Evolutionary conservation across 768 basidiomycete species (phyloP), one percentile per base, ranked within the genome.

Genomic region (Boletellus emodensis): DNA sequence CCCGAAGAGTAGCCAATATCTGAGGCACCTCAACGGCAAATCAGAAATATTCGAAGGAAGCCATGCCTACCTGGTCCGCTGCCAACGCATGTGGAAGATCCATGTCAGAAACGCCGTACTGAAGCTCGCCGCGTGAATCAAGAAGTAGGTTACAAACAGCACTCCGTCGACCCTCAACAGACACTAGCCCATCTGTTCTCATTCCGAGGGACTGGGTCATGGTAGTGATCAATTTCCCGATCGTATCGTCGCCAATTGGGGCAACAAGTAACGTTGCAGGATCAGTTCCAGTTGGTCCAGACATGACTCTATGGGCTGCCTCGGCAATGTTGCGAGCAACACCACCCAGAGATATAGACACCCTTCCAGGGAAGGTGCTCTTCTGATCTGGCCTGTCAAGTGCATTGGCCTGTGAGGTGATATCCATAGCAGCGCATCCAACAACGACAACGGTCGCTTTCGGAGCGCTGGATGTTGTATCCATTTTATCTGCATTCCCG

Each of bases 311-410:
- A 63, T 90, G 84, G 6, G 92, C 79, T 1, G 93, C 90, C 66
- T 97, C 94, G 3, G 94, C 89, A 38, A 99, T 82, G 64, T 99
- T 99, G n/a, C 94, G 84, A 1, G 81, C 94, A 13, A 99, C 95
- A 26, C 95, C 95, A 1, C 95, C 95, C 6, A 90, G 71, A 0
- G 86, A 78, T 35, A 94, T 53, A 14, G 74, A 71, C 22, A 98
- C 81, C 12, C 65, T 72, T 10, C 96, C 96, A 0, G 93, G 92
- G 11, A 78, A 78, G 0, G 94, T 98, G 0, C 92, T 88, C 49
- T 83, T 75, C 12, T 75, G 66, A n/a, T 72, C 65, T 32, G 75
- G 57, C 33, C 49, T 45, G 14, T 65, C 54, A 7, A 61, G 40
- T 26, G 70, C 65, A n/a, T 53, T 49, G 45, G 78, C 75, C 18